Conservation (phyloP, 208 protist species). For the Leishmania tropica region DNA sequence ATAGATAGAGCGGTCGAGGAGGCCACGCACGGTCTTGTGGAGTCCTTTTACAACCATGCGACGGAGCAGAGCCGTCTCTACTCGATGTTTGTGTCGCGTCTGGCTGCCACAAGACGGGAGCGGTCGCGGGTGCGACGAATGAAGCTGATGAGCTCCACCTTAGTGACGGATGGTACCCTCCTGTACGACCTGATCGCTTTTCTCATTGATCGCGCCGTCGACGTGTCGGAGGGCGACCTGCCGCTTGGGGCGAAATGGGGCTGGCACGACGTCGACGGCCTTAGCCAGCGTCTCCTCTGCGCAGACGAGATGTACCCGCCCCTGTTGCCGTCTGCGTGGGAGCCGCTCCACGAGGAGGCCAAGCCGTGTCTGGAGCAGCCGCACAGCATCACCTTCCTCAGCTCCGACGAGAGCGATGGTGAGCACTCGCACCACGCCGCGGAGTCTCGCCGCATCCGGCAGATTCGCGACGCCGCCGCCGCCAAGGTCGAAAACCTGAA, state of each 20-base stretch:
- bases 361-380: conserved; percentile 36
- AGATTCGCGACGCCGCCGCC: conserved; percentile 24
- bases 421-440: conserved; percentile 79
- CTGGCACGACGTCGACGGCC: conserved; percentile 86
- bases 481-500: conserved; percentile 5
- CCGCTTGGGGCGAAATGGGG: conserved; percentile 35
- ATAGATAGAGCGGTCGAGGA: conserved; percentile 50
- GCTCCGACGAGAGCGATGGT: conserved; percentile 84
- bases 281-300: conserved; percentile 56
- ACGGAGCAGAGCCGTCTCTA: conserved; percentile 67
- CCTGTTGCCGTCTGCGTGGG: conserved; percentile 39
- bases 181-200: conserved; percentile 85
- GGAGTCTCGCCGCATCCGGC: conserved; percentile 48
- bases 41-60: conserved; percentile 64
- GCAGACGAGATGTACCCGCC: conserved; percentile 76
- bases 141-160: conserved; percentile 76
- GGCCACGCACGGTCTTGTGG: conserved; percentile 54
- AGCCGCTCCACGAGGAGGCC: conserved; percentile 23
- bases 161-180: conserved; percentile 73
- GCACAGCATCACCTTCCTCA: conserved; percentile 81
- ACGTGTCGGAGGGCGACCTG: conserved; percentile 62
- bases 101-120: conserved; percentile 60
- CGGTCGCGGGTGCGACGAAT: conserved; percentile 66
- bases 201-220: conserved; percentile 79
- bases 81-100: conserved; percentile 58